Evolutionary conservation across 2,329 filamentous ascomycete species (phyloP).

Genomic region (Cladosporium sp.): DNA sequence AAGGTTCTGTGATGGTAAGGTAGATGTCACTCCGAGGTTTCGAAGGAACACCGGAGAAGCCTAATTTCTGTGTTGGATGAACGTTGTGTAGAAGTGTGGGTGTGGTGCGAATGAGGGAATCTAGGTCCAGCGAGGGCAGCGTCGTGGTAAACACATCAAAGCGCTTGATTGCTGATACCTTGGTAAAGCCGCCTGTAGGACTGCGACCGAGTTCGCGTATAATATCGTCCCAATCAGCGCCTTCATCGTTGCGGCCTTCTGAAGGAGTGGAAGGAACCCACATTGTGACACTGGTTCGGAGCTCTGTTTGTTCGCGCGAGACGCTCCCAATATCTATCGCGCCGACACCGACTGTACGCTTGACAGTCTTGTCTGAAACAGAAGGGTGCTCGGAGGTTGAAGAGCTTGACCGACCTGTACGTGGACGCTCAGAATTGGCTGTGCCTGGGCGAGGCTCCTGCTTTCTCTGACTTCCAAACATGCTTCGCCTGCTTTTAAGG

Average conservation of each 20-base stretch:
- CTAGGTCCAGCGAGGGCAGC: slow-evolving; percentile 74
- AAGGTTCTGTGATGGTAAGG: slow-evolving; percentile 73
- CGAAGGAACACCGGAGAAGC: slow-evolving; percentile 86
- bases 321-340: slow-evolving; percentile 65
- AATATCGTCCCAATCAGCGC: slow-evolving; percentile 68
- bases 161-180: slow-evolving; percentile 57
- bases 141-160: slow-evolving; percentile 75
- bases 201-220: slow-evolving; percentile 71
- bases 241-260: slow-evolving; percentile 55
- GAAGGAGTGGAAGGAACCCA: slow-evolving; percentile 61
- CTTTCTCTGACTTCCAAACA: slow-evolving; percentile 64
- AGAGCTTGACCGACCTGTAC: slow-evolving; percentile 23
- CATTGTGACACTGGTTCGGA: slow-evolving; percentile 53
- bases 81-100: slow-evolving; percentile 83
- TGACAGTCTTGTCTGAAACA: slow-evolving; percentile 48
- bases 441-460: slow-evolving; percentile 19
- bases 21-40: slow-evolving; percentile 93
- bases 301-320: slow-evolving; percentile 22
- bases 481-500: slow-evolving; percentile 42
- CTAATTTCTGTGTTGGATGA: slow-evolving; percentile 78
- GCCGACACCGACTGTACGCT: slow-evolving; percentile 71
- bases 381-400: slow-evolving; percentile 5
- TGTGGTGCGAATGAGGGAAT: slow-evolving; percentile 75
- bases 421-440: slow-evolving; percentile 18
- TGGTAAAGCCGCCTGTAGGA: slow-evolving; percentile 61